Evolutionary conservation across 2,329 filamentous ascomycete genomes (phyloP), one percentile per base, ranked within the genome.

Genomic region (Teratosphaeria nubilosa): DNA sequence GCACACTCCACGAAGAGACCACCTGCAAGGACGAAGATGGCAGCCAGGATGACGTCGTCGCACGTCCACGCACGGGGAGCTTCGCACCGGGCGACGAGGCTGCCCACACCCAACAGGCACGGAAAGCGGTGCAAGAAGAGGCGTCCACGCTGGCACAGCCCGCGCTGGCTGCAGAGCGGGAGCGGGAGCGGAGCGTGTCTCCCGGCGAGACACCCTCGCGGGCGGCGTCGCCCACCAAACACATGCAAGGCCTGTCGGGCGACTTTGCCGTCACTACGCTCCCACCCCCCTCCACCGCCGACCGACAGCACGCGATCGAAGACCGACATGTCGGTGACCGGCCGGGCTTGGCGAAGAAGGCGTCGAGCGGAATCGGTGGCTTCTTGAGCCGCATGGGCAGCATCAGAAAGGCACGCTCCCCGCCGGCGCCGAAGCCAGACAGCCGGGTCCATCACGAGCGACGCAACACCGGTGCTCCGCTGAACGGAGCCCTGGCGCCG

Each of bases 311-410:
- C 61, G 62, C 67, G 13, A 58, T 63, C 27, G 64, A 68, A 51
- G 58, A 62, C 41, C 54, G 59, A 27, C 56, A 56, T 20, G 54
- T 58, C 13, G 58, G 54, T 20, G 62, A 64, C 16, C 66, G 55
- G 61, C 56, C 50, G 9, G 64, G 63, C 60, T 51, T 68, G 32
- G 64, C 69, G 16, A 80, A 90, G 68, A 95, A 94, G 72, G 82
- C 95, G 57, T 91, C 89, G 9, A 90, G 89, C n/a, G 90, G 88
- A n/a, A 95, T 95, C 67, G 84, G 89, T 45, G 92, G 89, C 86
- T 80, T 95, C 45, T 90, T 71, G 48, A 68, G 89, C 32, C 80
- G 90, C 30, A 72, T 74, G 11, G 79, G 80, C 37, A 82, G 80
- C 69, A 82, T 81, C 56, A 71, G 77, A 50, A 80, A 82, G 55